Conservation (phyloP, 345 rosid species). For the Eutrema heterophyllum region DNA sequence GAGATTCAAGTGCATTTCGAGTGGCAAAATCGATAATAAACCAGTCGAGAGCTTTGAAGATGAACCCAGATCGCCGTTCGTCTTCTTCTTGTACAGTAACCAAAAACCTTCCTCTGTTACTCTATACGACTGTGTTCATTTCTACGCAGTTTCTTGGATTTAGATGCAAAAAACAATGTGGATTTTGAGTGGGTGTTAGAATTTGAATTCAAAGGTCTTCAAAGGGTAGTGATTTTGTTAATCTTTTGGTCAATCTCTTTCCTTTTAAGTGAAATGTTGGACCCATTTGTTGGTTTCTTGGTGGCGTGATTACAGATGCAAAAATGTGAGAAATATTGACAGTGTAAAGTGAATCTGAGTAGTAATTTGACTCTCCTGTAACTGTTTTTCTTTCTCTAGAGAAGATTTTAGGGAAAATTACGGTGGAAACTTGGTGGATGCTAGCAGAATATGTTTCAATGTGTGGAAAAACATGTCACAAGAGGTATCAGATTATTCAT, state of each 20-base stretch:
- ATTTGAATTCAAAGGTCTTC: background rate
- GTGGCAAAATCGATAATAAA: constrained; percentile 20
- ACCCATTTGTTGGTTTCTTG: background rate
- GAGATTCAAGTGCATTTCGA: constrained; percentile 55
- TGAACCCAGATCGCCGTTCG: constrained; percentile 72
- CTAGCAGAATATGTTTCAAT: constrained; percentile 50
- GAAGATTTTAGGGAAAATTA: constrained; percentile 38
- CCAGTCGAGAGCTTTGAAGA: constrained; percentile 21
- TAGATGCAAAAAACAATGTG: background rate
- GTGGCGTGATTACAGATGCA: constrained; percentile 5
- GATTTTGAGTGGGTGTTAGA: background rate
- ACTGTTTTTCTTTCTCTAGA: constrained; percentile 29
- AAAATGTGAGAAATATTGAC: background rate
- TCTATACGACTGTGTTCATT: background rate
- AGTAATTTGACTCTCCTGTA: background rate
- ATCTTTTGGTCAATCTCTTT: background rate
- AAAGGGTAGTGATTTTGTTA: background rate
- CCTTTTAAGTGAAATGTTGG: background rate
- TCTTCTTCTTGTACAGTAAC: constrained; percentile 58
- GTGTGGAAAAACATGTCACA: constrained; percentile 63
- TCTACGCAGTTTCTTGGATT: background rate
- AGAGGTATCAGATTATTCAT: constrained; percentile 37
- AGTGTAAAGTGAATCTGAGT: background rate
- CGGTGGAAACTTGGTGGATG: constrained; percentile 28
- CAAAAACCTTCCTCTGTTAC: background rate